Percentiles rank a stretch among this genome's conserved stretches.
Evolutionary conservation across 2,329 filamentous ascomycete species (phyloP).

Genomic region (Colletotrichum orchidophilum): DNA sequence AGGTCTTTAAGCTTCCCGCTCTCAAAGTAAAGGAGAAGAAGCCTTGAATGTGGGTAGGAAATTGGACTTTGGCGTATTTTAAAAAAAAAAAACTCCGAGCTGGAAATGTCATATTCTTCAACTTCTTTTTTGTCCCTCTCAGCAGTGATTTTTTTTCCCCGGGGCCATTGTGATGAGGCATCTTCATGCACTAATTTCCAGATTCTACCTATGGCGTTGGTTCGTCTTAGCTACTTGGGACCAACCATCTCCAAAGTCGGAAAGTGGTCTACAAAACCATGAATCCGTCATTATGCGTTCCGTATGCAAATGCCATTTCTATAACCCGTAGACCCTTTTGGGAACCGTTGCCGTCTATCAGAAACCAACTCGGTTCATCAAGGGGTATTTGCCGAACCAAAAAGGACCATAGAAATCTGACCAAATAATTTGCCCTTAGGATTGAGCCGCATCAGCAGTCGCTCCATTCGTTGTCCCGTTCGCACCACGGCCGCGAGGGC

Average conservation of each 20-base stretch:
- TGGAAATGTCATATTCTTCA: not conserved
- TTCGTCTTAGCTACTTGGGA: not conserved
- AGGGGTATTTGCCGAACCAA: slow-evolving; percentile 20
- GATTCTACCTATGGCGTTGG: not conserved
- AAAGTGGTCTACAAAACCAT: not conserved
- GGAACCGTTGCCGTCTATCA: slow-evolving; percentile 15
- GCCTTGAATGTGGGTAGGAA: not conserved
- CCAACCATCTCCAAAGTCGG: not conserved
- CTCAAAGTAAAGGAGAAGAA: slow-evolving; percentile 66
- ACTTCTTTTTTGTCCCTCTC: not conserved
- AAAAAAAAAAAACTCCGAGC: not conserved
- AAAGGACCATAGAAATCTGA: not conserved
- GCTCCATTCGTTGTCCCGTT: slow-evolving; percentile 5
- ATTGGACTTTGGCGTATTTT: not conserved
- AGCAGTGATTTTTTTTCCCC: not conserved
- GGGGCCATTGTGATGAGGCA: not conserved
- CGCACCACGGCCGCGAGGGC: slow-evolving; percentile 47
- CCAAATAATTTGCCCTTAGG: not conserved
- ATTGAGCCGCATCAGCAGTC: not conserved
- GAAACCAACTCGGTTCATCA: slow-evolving; percentile 22
- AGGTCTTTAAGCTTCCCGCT: slow-evolving; percentile 70
- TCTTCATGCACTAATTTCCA: not conserved
- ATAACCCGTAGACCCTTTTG: not conserved
- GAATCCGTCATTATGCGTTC: not conserved
- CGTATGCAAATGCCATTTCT: not conserved